Evolutionary conservation across 2,329 filamentous ascomycete genomes (phyloP).

Genomic region (Trichophyton mentagrophytes): DNA sequence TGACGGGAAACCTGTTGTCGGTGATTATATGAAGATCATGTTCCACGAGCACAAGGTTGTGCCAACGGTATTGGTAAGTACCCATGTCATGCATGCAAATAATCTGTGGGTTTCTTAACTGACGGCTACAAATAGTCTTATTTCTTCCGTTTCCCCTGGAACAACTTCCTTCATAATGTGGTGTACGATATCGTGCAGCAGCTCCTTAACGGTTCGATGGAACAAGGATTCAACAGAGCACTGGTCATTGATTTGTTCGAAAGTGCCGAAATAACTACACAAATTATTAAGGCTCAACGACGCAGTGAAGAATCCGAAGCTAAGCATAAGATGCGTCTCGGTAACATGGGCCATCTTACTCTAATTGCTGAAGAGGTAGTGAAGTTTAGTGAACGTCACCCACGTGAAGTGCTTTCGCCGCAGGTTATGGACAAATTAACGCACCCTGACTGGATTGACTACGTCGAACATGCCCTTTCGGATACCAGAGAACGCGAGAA

Average conservation of each 20-base stretch:
- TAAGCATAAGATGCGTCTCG: constrained; percentile 76
- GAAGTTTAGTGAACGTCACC: constrained; percentile 91
- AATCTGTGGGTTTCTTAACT: background rate
- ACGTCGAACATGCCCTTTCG: constrained; percentile 82
- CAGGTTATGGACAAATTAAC: constrained; percentile 78
- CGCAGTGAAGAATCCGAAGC: constrained; percentile 76
- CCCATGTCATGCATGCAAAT: too few relatives aligned
- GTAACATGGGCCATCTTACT: constrained; percentile 97
- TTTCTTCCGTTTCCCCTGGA: constrained; percentile 98
- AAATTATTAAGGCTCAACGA: constrained; percentile 81
- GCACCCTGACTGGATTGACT: constrained; percentile 81
- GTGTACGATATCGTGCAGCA: constrained; percentile 98
- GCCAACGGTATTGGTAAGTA: constrained; percentile 78
- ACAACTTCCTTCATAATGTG: constrained; percentile 98
- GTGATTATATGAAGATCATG: constrained; percentile 87
- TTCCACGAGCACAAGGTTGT: constrained; percentile 93
- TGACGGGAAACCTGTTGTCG: constrained; percentile 67
- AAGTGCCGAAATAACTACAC: constrained; percentile 73
- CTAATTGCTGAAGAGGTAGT: constrained; percentile 96
- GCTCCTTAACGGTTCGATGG: constrained; percentile 97
- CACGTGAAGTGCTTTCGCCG: constrained; percentile 73
- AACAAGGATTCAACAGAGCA: constrained; percentile 80
- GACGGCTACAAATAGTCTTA: constrained; percentile 52
- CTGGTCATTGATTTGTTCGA: constrained; percentile 90
- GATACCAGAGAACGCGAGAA: constrained; percentile 94